phyloP scores from a whole-genome alignment of 2,329 filamentous ascomycete genomes.

The Sodiomyces alkalinus region DNA sequence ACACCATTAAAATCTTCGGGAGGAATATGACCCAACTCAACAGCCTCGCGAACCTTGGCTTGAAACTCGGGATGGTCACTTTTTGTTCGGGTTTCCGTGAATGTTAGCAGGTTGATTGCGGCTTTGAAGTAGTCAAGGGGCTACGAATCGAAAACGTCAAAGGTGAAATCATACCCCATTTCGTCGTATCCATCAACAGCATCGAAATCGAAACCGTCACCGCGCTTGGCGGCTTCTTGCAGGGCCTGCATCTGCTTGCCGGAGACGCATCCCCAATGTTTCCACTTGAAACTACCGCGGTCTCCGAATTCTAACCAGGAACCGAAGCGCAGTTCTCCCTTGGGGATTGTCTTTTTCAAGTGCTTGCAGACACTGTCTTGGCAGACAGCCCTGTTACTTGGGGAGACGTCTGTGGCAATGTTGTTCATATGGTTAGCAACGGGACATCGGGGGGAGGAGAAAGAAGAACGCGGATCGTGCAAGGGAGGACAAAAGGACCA shows the following conservation, averaged over 20 bases:
- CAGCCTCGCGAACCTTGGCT: conserved; percentile 56
- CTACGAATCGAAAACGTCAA: too few relatives aligned
- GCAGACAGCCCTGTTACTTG: conserved; percentile 59
- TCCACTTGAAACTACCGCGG: conserved; percentile 57
- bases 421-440: too few relatives aligned
- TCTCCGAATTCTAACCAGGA: conserved; percentile 50
- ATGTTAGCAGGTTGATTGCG: conserved; percentile 5
- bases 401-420: conserved; percentile 60
- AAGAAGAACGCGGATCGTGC: too few relatives aligned
- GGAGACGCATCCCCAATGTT: conserved; percentile 88
- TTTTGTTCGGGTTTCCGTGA: background rate
- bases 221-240: conserved; percentile 32
- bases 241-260: conserved; percentile 56
- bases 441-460: too few relatives aligned
- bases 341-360: conserved; percentile 51
- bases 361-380: conserved; percentile 61
- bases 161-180: conserved; percentile 33
- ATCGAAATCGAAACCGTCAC: conserved; percentile 39
- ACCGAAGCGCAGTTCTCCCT: conserved; percentile 67
- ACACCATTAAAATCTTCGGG: conserved; percentile 82
- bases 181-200: conserved; percentile 73
- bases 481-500: too few relatives aligned
- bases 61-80: conserved; percentile 44
- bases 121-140: background rate
- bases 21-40: conserved; percentile 67